Base-by-base conservation (phyloP, 1,139 yeast genomes). In the Hemisphaericaspora subhashii region DNA sequence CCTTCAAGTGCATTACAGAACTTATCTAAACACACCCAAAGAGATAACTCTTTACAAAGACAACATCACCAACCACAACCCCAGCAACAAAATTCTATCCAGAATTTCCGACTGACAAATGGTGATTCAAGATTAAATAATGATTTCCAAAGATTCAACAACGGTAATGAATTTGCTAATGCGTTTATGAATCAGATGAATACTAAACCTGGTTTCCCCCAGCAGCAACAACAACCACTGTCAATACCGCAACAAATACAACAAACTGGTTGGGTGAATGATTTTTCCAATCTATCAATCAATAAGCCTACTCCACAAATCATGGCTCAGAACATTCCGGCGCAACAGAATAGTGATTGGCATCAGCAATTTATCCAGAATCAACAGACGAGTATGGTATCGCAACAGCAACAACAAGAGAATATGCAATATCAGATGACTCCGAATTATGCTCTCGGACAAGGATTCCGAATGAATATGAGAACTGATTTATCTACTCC, bases 1-100 rank as follows among this genome's bases (percentile, higher is more conserved):
- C 70, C 70, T 13, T 55, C 69, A 11, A 66, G 59, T 42, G 71
- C 71, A 15, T 50, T 66, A 29, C 58, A 58, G 41, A 62, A 60
- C 50, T 52, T 66, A 31, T 52, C 60, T 20, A 62, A 62, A 41
- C 66, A 66, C 44, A 43, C 68, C 2, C 66, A 60, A 39, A 47
- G 66, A 41, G 71, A 66, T 41, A 60, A 48, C 26, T 55, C 68
- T 7, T 48, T 64, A 15, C 70, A 65, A 36, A 57, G 58, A 38
- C 68, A 65, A 34, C 37, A 40, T 23, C 31, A 30, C 27, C 41
- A 37, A 35, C 35, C 38, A 34, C 45, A 15, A 20, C 46, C 37
- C 22, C 46, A 37, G 34, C 48, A 36, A 28, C 39, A 40, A 5
- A 25, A 33, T 11, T 33, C 36, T 3, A 37, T 41, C 12, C 41